Percentiles rank a stretch among this genome's conserved stretches.
phyloP scores from a whole-genome alignment of 768 basidiomycete genomes.

The Leucosporidium yakuticum region DNA sequence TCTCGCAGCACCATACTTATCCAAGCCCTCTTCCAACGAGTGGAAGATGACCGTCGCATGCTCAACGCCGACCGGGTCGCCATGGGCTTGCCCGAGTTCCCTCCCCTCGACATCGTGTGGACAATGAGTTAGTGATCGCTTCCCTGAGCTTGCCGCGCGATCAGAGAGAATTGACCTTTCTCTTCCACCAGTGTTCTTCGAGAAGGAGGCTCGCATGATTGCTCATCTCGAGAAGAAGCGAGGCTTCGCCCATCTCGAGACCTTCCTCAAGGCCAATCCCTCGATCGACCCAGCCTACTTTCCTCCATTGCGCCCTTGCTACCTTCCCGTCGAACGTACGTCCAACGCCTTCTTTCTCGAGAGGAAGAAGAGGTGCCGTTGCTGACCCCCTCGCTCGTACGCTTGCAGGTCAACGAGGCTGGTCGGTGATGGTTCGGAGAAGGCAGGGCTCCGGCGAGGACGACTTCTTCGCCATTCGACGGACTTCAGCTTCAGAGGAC shows the following conservation, averaged over 20 bases:
- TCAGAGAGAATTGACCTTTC: not conserved
- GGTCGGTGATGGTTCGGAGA: conserved; percentile 16
- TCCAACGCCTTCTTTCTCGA: not conserved
- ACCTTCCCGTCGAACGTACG: conserved; percentile 15
- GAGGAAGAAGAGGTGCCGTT: not conserved
- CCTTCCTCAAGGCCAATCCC: conserved; percentile 5
- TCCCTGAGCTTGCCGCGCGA: no score
- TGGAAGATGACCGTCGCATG: conserved; percentile 7
- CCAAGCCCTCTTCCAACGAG: conserved; percentile 8
- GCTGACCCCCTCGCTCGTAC: conserved; percentile 12
- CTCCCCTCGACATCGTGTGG: conserved; percentile 10
- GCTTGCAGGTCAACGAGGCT: conserved; percentile 8
- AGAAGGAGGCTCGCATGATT: conserved; percentile 16
- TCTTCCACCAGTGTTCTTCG: conserved; percentile 24
- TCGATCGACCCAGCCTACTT: not conserved
- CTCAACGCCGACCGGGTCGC: not conserved
- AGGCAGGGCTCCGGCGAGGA: no score
- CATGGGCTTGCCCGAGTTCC: not conserved
- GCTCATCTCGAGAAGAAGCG: conserved; percentile 21
- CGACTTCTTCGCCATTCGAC: no score
- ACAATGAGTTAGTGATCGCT: conserved; percentile 17
- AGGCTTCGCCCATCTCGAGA: conserved; percentile 16
- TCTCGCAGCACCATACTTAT: conserved; percentile 10
- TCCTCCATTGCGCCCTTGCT: conserved; percentile 4
- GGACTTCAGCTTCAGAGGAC: not conserved